A percentile compares a stretch with the other conserved stretches of the same genome.
These are phyloP conservation scores for Colletotrichum viniferum DNA, from an alignment of 2,329 filamentous ascomycete genomes.

Conservation along the genomic window DNA sequence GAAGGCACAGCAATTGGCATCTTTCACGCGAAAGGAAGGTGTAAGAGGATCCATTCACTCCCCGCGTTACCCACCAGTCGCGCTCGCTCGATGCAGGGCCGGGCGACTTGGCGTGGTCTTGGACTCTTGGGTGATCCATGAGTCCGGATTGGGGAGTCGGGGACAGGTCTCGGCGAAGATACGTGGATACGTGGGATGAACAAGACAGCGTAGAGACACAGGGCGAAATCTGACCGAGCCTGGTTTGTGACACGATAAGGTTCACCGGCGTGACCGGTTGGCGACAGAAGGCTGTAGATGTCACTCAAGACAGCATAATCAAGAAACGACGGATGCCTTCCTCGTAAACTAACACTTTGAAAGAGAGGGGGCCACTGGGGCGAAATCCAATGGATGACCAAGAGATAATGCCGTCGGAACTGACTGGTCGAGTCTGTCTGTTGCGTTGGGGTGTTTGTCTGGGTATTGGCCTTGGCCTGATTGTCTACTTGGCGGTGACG, in stretches of 20 bases:
- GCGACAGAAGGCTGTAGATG: background rate
- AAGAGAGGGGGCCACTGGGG: background rate
- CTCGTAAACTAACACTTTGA: background rate
- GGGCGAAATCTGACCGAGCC: background rate
- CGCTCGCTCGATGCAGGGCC: background rate
- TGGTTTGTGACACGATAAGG: background rate
- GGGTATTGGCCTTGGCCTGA: conserved; percentile 18
- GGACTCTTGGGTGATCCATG: conserved; percentile 1
- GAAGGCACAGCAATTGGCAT: conserved; percentile 6
- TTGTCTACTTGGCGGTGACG: conserved; percentile 11
- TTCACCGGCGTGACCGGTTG: background rate
- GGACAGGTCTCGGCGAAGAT: background rate
- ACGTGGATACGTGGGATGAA: background rate
- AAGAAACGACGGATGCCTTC: background rate
- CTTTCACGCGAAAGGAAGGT: conserved; percentile 21
- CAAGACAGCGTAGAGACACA: background rate
- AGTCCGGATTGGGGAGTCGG: conserved; percentile 4
- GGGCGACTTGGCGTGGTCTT: background rate
- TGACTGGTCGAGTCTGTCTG: conserved; percentile 11
- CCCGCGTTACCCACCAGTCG: conserved; percentile 15
- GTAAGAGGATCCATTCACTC: conserved; percentile 18
- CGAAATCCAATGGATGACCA: background rate
- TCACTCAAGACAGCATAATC: background rate
- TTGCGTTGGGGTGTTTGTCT: background rate
- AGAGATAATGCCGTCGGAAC: conserved; percentile 1